Base-by-base conservation (phyloP, 768 basidiomycete genomes). In the Psilocybe tampanensis region DNA sequence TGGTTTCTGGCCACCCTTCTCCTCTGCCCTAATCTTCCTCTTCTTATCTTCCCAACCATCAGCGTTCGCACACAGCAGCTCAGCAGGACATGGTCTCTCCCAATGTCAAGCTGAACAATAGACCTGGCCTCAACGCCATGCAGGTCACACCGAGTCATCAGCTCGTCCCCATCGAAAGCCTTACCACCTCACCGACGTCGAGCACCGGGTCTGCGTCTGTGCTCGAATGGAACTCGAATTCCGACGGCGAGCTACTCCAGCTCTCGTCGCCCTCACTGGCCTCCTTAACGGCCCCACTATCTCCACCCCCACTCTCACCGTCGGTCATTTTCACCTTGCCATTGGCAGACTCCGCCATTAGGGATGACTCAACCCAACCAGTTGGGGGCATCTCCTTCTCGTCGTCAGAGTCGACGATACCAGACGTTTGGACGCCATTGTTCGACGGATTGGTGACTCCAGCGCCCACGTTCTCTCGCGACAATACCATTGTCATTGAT, bases 151-250 rank as follows among this genome's bases (percentile, higher is more conserved):
- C 54, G 43, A 33, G 52, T 15, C 58, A 60, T 48, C 15, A 8
- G 13, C 29, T 60, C 13, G 58, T 63, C 17, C 60, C 64, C 29
- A 47, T 65, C 47, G 60, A 61, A 5, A 65, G 55, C 53, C 52
- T 61, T 4, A 56, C 53, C 17, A 48, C 24, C 36, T 65, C 64
- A 3, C 64, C 65, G 3, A 59, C 56, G 19, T 66, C 65, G 45
- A 66, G 62, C 56, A 62, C 62, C 21, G 65, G 65, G 19, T 66
- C 65, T 17, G 62, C 61, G 8, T 66, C 62, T n/a, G 58, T 66
- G 18, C 54, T 66, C 17, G 65, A 66, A 9, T 66, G 65, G 65
- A 64, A 64, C 43, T 62, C 62, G 2, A 62, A 64, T 52, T 62
- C 65, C 12, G 63, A 62, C 57, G 52, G 59, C 52, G 65, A 64